Percentiles rank a stretch among this genome's conserved stretches.
Conservation (phyloP, 1,284 basidiomycete species). For the Heliocybe sulcata region DNA sequence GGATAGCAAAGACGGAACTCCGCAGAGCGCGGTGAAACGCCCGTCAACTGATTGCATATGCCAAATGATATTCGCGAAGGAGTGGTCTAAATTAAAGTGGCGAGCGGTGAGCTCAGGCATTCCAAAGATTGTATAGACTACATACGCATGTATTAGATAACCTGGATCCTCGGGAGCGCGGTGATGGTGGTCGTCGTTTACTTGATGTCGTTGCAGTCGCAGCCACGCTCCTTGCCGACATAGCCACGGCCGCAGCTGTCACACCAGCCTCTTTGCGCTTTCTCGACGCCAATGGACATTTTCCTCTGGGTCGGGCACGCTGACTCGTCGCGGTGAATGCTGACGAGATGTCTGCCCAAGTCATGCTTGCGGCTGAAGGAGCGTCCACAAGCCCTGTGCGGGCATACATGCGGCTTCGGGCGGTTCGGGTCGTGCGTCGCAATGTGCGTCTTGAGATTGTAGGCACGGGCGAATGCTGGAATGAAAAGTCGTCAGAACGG, state of each 20-base stretch:
- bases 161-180: background rate
- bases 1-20: background rate
- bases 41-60: background rate
- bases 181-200: conserved; percentile 24
- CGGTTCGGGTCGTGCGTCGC: conserved; percentile 85
- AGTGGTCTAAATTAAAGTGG: background rate
- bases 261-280: conserved; percentile 59
- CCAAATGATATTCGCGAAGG: background rate
- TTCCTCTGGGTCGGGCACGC: conserved; percentile 17
- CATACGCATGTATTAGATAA: background rate
- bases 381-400: conserved; percentile 73
- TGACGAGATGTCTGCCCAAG: conserved; percentile 76
- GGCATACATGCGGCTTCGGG: conserved; percentile 79
- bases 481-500: conserved; percentile 10
- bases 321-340: conserved; percentile 70
- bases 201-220: conserved; percentile 64
- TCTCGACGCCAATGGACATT: conserved; percentile 54
- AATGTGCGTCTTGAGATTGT: conserved; percentile 87
- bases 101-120: background rate
- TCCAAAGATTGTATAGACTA: background rate
- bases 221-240: conserved; percentile 47
- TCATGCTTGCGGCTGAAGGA: conserved; percentile 90
- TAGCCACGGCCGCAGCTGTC: conserved; percentile 67
- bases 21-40: background rate
- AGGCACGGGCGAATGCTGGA: conserved; percentile 81